Evolutionary conservation across 257 asterid genomes (phyloP).

Genomic region (Nicotiana undulata): DNA sequence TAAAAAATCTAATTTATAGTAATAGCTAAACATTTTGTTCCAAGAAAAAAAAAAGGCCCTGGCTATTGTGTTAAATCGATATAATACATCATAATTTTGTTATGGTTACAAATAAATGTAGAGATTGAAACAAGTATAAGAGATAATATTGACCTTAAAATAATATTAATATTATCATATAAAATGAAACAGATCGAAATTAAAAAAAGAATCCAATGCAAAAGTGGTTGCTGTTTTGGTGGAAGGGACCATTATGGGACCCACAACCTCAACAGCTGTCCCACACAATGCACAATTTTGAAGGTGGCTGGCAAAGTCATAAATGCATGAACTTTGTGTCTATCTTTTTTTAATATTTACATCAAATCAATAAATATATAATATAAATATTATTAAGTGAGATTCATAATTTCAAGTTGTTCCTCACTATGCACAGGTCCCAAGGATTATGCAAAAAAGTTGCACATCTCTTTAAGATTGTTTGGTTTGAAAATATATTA

Average conservation of each 20-base stretch:
- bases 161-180: neutral
- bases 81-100: neutral
- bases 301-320: neutral
- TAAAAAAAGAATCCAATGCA: neutral
- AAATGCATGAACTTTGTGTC: neutral
- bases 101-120: neutral
- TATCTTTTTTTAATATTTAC: neutral
- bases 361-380: neutral
- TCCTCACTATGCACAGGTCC: too few species aligned
- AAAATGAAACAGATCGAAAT: neutral
- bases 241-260: neutral
- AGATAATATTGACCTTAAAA: neutral
- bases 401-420: too few species aligned
- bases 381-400: too few species aligned
- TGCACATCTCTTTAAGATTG: fast-evolving
- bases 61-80: too few species aligned
- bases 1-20: too few species aligned
- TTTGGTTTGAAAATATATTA: too few species aligned
- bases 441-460: too few species aligned
- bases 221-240: neutral
- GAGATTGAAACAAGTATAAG: neutral
- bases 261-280: neutral
- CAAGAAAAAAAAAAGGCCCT: too few species aligned
- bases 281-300: neutral
- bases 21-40: too few species aligned